Conservation (phyloP, 2,329 filamentous ascomycete genomes). For the Alternaria solani region DNA sequence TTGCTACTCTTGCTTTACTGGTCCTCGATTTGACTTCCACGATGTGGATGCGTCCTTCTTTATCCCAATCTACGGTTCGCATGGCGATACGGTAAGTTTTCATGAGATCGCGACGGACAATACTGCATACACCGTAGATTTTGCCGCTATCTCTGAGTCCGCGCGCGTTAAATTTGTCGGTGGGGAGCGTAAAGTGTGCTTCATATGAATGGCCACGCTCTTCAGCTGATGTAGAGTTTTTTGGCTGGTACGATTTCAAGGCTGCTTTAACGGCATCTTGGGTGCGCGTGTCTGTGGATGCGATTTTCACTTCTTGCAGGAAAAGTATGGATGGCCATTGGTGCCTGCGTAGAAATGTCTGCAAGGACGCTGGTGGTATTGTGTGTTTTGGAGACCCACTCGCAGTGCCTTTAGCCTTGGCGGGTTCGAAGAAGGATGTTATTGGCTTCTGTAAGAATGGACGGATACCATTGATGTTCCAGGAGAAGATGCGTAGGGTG, state of each 20-base stretch:
- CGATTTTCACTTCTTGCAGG: constrained; percentile 62
- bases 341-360: constrained; percentile 56
- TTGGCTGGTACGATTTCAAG: constrained; percentile 32
- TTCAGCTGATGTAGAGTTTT: neutral
- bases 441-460: constrained; percentile 55
- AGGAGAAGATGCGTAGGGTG: constrained; percentile 53
- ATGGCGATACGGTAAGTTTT: constrained; percentile 9
- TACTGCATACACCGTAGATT: constrained; percentile 62
- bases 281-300: constrained; percentile 49
- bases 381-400: neutral
- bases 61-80: constrained; percentile 59
- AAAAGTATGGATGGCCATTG: constrained; percentile 56
- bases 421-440: constrained; percentile 49
- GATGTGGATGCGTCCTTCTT: constrained; percentile 61
- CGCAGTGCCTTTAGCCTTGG: neutral
- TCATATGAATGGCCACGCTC: constrained; percentile 50
- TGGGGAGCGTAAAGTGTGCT: constrained; percentile 58
- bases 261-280: constrained; percentile 52
- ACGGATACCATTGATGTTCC: constrained; percentile 60
- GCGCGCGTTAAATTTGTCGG: constrained; percentile 59
- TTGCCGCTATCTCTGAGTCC: constrained; percentile 57
- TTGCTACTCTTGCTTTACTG: constrained; percentile 46
- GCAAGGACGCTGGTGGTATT: constrained; percentile 42
- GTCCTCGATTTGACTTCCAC: constrained; percentile 46
- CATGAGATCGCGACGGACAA: constrained; percentile 57